Evolutionary conservation across 1,284 basidiomycete genomes (phyloP).

Genomic region (Cystobasidium sp.): DNA sequence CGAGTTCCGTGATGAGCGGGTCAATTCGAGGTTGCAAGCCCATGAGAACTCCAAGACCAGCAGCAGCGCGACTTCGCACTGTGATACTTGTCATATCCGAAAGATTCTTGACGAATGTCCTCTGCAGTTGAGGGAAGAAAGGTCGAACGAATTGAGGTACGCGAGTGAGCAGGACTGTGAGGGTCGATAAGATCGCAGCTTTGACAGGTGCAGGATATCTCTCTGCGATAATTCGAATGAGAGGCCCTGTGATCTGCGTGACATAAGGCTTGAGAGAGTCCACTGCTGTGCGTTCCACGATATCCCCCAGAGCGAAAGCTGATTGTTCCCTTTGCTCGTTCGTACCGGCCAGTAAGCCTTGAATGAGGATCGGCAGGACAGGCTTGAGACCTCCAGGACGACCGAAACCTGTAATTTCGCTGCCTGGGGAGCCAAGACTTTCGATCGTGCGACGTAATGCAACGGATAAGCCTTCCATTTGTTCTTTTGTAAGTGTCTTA

Average conservation of each 20-base stretch:
- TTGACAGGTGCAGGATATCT: constrained; percentile 86
- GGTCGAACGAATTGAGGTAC: constrained; percentile 92
- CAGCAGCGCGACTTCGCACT: constrained; percentile 80
- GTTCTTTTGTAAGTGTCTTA: constrained; percentile 89
- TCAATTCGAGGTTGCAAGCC: constrained; percentile 60
- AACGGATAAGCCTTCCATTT: constrained; percentile 84
- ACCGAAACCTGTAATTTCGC: constrained; percentile 82
- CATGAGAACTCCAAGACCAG: constrained; percentile 91
- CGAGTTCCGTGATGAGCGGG: constrained; percentile 82
- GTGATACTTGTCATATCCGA: constrained; percentile 77
- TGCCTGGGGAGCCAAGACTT: constrained; percentile 76
- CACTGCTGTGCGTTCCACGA: constrained; percentile 88
- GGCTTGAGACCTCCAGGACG: constrained; percentile 88
- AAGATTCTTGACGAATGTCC: constrained; percentile 94
- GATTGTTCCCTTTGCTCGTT: constrained; percentile 77
- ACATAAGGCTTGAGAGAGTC: constrained; percentile 93
- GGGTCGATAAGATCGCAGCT: constrained; percentile 79
- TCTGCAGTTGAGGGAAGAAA: constrained; percentile 97
- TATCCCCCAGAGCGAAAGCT: constrained; percentile 90
- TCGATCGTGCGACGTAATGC: constrained; percentile 89
- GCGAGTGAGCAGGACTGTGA: constrained; percentile 77
- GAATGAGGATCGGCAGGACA: constrained; percentile 62
- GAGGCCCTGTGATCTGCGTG: constrained; percentile 85
- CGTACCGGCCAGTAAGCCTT: constrained; percentile 54
- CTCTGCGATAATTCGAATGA: constrained; percentile 54